A percentile compares a stretch with the other conserved stretches of the same genome.
phyloP scores from a whole-genome alignment of 1,284 basidiomycete species.

The Marasmius oreades region DNA sequence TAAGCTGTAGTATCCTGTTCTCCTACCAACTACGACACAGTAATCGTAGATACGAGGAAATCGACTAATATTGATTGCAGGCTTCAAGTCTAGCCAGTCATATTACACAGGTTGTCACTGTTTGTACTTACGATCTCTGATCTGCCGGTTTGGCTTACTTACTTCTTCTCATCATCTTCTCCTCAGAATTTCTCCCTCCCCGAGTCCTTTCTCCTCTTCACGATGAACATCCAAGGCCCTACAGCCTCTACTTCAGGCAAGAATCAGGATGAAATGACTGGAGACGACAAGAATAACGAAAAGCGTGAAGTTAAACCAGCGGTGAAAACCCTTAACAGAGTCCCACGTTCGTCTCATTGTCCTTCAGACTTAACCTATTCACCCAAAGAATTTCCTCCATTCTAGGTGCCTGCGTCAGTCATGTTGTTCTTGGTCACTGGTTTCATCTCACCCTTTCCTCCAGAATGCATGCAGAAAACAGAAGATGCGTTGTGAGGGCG shows the following conservation, averaged over 20 bases:
- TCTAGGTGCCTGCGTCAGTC: constrained; percentile 73
- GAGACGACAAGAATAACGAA: constrained; percentile 36
- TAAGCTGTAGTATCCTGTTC: no score
- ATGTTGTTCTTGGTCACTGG: constrained; percentile 10
- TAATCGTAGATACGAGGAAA: background rate
- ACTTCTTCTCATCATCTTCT: constrained; percentile 4
- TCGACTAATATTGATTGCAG: background rate
- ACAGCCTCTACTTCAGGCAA: constrained; percentile 17
- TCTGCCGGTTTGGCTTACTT: constrained; percentile 2
- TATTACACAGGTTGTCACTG: constrained; percentile 7
- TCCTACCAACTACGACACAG: no score
- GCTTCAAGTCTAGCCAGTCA: background rate
- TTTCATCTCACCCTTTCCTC: constrained; percentile 15
- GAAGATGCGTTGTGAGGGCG: constrained; percentile 88
- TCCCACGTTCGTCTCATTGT: constrained; percentile 61
- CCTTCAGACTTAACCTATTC: constrained; percentile 16
- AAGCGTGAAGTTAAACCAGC: constrained; percentile 64
- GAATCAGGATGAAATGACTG: constrained; percentile 33
- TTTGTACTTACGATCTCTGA: constrained; percentile 4
- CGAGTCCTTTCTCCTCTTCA: constrained; percentile 2
- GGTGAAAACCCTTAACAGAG: constrained; percentile 75
- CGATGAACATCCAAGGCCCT: constrained; percentile 7
- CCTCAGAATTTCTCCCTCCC: background rate
- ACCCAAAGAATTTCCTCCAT: constrained; percentile 15
- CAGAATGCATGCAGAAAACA: constrained; percentile 84